A percentile compares a stretch with the other conserved stretches of the same genome.
phyloP scores from a whole-genome alignment of 2,329 filamentous ascomycete species.

The Atkinsonella hypoxylon region DNA sequence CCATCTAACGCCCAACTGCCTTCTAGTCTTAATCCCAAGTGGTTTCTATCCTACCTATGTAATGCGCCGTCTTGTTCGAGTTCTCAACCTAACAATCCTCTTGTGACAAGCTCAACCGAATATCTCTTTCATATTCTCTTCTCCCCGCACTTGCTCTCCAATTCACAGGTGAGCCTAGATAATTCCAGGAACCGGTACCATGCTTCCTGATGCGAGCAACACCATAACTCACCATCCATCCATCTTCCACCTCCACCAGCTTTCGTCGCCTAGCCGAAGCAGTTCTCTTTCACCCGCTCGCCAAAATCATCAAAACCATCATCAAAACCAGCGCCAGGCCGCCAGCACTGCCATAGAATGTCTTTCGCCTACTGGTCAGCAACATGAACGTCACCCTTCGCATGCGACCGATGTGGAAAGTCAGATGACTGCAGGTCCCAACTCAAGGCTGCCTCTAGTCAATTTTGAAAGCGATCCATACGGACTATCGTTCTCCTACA shows the following conservation, averaged over 20 bases:
- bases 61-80: too few species aligned
- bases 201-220: constrained; percentile 30
- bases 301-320: constrained; percentile 4
- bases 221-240: constrained; percentile 33
- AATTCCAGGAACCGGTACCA: constrained; percentile 9
- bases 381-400: constrained; percentile 28
- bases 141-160: not conserved
- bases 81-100: too few species aligned
- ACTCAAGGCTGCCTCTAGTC: constrained; percentile 42
- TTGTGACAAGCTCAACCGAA: too few species aligned
- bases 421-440: constrained; percentile 25
- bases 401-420: constrained; percentile 36
- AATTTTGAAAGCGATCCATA: constrained; percentile 66
- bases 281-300: constrained; percentile 16
- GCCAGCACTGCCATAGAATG: constrained; percentile 36
- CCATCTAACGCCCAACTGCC: too few species aligned
- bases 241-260: constrained; percentile 28
- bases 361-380: constrained; percentile 18
- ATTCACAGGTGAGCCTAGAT: not conserved
- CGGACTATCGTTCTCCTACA: constrained; percentile 64
- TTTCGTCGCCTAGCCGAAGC: constrained; percentile 15
- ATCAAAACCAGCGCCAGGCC: constrained; percentile 16
- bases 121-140: too few species aligned
- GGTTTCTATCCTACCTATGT: too few species aligned
- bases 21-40: too few species aligned